These are phyloP conservation scores for Hippophae rhamnoides DNA, from an alignment of 306 rosid species.

Conservation along the genomic window DNA sequence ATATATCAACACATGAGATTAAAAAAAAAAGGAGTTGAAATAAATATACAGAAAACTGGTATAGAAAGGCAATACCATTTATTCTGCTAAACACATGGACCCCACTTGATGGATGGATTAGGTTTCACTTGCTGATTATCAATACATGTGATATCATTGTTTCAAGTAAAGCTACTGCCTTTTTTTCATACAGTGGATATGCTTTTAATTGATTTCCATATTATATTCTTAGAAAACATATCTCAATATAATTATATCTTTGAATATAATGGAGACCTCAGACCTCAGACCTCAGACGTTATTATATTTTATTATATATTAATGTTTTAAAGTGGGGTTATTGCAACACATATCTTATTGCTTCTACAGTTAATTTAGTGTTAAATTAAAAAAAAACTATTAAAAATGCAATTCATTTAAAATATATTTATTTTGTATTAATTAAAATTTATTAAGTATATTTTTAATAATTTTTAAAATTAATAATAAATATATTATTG, in stretches of 20 bases:
- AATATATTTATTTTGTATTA: too few species aligned
- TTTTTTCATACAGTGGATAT: conserved; percentile 13
- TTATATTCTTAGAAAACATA: neutral
- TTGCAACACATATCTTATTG: too few species aligned
- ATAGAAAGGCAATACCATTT: conserved; percentile 12
- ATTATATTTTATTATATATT: too few species aligned
- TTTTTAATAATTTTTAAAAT: neutral
- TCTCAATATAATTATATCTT: too few species aligned
- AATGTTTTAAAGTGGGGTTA: too few species aligned
- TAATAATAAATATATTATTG: neutral
- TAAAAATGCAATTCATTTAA: too few species aligned
- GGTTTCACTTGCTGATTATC: conserved; percentile 29
- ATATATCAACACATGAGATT: neutral
- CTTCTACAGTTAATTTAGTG: too few species aligned
- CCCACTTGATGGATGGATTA: conserved; percentile 26
- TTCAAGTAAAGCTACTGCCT: conserved; percentile 38
- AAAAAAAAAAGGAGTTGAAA: neutral
- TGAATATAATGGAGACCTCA: too few species aligned
- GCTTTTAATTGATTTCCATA: neutral
- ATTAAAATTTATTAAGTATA: too few species aligned
- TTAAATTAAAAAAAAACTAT: too few species aligned
- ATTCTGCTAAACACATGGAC: conserved; percentile 13
- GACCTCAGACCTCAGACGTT: too few species aligned
- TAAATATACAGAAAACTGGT: neutral
- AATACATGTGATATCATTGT: conserved; percentile 31